Evolutionary conservation across 352 stramenopile species (phyloP).

Genomic region (Phytophthora tubulina): DNA sequence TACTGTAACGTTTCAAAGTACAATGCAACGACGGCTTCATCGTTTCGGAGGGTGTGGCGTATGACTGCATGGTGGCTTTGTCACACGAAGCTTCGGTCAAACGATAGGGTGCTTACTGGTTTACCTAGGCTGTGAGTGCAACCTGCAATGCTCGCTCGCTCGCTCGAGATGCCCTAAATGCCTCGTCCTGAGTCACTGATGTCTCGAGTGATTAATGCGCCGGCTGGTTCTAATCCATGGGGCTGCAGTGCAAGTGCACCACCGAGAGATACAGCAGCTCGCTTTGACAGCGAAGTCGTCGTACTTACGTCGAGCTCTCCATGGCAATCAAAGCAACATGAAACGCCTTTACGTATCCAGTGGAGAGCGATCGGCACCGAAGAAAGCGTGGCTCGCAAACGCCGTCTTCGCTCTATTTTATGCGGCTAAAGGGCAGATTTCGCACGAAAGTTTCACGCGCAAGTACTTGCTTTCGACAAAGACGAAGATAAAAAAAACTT

Average conservation of each 20-base stretch:
- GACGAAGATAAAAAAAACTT: background rate
- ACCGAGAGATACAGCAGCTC: slow-evolving; percentile 18
- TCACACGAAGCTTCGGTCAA: slow-evolving; percentile 14
- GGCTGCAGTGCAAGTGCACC: too few relatives aligned
- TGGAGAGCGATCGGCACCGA: slow-evolving; percentile 18
- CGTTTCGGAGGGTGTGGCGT: slow-evolving; percentile 4
- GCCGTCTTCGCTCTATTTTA: slow-evolving; percentile 1
- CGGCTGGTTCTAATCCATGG: slow-evolving; percentile 11
- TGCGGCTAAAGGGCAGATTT: slow-evolving; percentile 24
- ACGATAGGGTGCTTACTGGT: slow-evolving; percentile 1
- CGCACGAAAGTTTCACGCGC: slow-evolving; percentile 12
- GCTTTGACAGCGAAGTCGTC: slow-evolving; percentile 9
- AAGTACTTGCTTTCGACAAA: slow-evolving; percentile 4
- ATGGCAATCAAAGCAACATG: slow-evolving; percentile 29
- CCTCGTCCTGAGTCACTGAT: slow-evolving; percentile 1
- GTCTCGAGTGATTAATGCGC: slow-evolving; percentile 24
- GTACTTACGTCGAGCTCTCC: slow-evolving; percentile 30
- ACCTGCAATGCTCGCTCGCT: background rate
- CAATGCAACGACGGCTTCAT: slow-evolving; percentile 27
- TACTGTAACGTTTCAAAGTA: slow-evolving; percentile 10
- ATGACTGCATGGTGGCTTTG: slow-evolving; percentile 16
- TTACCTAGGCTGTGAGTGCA: background rate
- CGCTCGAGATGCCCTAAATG: slow-evolving; percentile 4
- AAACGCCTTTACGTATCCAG: slow-evolving; percentile 38
- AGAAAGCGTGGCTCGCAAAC: background rate